Base-by-base conservation (phyloP, 768 basidiomycete genomes). In the Naganishia antarctica region DNA sequence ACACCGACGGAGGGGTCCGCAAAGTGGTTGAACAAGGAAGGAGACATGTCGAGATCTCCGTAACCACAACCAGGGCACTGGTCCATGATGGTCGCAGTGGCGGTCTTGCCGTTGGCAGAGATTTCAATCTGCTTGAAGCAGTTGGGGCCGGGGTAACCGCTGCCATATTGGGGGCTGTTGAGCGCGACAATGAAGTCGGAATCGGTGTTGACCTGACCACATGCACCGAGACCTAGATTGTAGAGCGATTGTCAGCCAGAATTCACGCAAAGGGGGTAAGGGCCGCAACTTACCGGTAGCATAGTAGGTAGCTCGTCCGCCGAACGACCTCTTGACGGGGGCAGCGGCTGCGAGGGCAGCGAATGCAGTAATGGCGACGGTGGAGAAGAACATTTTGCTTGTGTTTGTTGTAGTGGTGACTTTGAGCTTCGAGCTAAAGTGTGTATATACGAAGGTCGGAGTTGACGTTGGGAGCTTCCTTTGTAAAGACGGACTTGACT, bases 11-110 rank as follows among this genome's bases (percentile, higher is more conserved):
- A 70, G 48, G 68, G 68, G 26, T 61, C 64, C 18, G 74, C 83
- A 70, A 90, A 88, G 80, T 79, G 83, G 31, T 76, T 64, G 78
- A 91, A 90, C 53, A 90, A 81, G 60, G 85, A 85, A 13, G 76
- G 70, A 31, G 85, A 85, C 61, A 90, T 79, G 78, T 91, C 89
- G 29, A 90, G 82, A 44, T 83, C 88, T 29, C 81, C 82, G 34
- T 73, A 81, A 28, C 84, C 84, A 73, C 89, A 90, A 23, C 82
- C 83, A 47, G 84, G 83, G 73, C 88, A 89, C 83, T 87, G 66
- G 75, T 90, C 88, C 78, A 81, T 80, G 69, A 90, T 83, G 0
- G 68, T 75, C 3, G 88, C 88, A 0, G 61, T 63, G 12, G 85
- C 79, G 1, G 83, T 82, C 73, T 84, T 85, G 63, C 87, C 87